Percentiles rank a stretch among this genome's conserved stretches.
These are phyloP conservation scores for Rutstroemia sp. DNA, from an alignment of 2,329 filamentous ascomycete species.

Conservation along the genomic window DNA sequence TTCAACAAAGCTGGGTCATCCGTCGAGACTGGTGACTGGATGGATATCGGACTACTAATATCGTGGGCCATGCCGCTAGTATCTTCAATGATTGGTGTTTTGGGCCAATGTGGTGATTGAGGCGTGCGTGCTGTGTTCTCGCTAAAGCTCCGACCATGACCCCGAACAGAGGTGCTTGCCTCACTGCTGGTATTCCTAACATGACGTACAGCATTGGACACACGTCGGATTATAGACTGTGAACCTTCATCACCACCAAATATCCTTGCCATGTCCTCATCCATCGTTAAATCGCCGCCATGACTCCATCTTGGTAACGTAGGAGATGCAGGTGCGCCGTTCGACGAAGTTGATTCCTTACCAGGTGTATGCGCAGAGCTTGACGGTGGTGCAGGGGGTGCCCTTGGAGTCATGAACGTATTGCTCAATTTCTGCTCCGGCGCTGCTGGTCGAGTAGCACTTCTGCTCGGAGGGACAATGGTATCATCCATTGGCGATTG, in stretches of 20 bases:
- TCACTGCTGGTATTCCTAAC: slow-evolving; percentile 75
- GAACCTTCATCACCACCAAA: slow-evolving; percentile 67
- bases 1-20: slow-evolving; percentile 63
- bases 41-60: slow-evolving; percentile 64
- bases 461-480: slow-evolving; percentile 20
- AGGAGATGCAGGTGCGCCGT: slow-evolving; percentile 42
- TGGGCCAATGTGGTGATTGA: slow-evolving; percentile 60
- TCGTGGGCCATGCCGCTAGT: slow-evolving; percentile 44
- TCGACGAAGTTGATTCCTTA: slow-evolving; percentile 39
- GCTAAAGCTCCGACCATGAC: slow-evolving; percentile 56
- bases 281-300: slow-evolving; percentile 84
- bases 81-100: slow-evolving; percentile 55
- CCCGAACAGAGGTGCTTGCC: slow-evolving; percentile 37
- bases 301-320: slow-evolving; percentile 68
- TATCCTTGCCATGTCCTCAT: slow-evolving; percentile 91
- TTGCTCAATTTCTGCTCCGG: slow-evolving; percentile 34
- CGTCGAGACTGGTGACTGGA: slow-evolving; percentile 46
- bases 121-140: slow-evolving; percentile 59
- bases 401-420: slow-evolving; percentile 30
- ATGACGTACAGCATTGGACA: slow-evolving; percentile 91
- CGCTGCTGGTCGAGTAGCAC: slow-evolving; percentile 31
- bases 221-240: slow-evolving; percentile 75
- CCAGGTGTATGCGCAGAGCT: not conserved
- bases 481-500: slow-evolving; percentile 23
- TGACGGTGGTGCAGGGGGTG: slow-evolving; percentile 27